Evolutionary conservation across 2,329 filamentous ascomycete species (phyloP).

Genomic region (Fusarium napiforme): DNA sequence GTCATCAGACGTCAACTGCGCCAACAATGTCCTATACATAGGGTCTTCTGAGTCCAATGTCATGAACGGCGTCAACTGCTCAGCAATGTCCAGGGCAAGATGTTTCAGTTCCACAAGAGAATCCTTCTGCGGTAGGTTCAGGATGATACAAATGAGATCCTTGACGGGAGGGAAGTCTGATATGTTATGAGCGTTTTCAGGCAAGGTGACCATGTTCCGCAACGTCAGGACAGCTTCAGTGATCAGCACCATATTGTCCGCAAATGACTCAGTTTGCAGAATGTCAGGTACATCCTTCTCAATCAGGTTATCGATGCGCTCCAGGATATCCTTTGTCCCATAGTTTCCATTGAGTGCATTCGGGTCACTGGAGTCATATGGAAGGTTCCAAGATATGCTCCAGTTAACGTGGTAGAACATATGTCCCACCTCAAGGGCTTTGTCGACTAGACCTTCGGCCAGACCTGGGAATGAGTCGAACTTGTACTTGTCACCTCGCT

Average conservation of each 20-base stretch:
- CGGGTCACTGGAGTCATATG: constrained; percentile 64
- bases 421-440: constrained; percentile 79
- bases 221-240: constrained; percentile 89
- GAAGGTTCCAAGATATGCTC: constrained; percentile 75
- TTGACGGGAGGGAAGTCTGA: constrained; percentile 79
- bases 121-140: constrained; percentile 80
- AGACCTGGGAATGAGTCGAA: constrained; percentile 92
- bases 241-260: constrained; percentile 77
- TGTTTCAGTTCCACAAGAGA: constrained; percentile 86
- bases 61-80: constrained; percentile 88
- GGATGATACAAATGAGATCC: constrained; percentile 83
- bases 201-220: constrained; percentile 94
- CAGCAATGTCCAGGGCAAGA: constrained; percentile 89
- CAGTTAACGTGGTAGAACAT: constrained; percentile 87
- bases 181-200: constrained; percentile 87
- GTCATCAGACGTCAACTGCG: constrained; percentile 74
- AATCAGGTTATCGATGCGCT: constrained; percentile 73
- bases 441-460: constrained; percentile 87
- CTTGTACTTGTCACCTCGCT: constrained; percentile 93
- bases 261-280: constrained; percentile 77
- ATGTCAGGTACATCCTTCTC: constrained; percentile 72
- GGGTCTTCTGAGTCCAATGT: constrained; percentile 77
- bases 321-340: constrained; percentile 67
- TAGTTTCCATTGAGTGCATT: constrained; percentile 57
- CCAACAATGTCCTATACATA: constrained; percentile 79